These are phyloP conservation scores for Vanderwaltozyma verrucispora DNA, from an alignment of 805 yeast genomes.

Conservation along the genomic window DNA sequence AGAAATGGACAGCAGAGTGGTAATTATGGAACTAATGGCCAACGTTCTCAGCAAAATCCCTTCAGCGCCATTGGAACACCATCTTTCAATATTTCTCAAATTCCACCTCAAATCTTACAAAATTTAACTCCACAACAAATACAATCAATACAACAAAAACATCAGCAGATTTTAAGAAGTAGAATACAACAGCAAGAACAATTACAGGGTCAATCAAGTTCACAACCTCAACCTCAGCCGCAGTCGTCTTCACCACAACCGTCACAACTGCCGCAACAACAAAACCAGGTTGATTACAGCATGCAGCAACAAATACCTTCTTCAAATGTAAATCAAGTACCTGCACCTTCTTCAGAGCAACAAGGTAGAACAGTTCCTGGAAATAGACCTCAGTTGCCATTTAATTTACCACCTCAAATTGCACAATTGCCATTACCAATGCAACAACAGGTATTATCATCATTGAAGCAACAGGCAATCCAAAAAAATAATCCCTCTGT, in stretches of 20 bases:
- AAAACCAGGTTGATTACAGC: background rate
- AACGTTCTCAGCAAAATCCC: conserved; percentile 3
- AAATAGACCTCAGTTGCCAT: conserved; percentile 1
- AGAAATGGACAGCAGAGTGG: background rate
- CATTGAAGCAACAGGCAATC: conserved; percentile 26
- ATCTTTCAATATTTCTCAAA: conserved; percentile 24
- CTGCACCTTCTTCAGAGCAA: conserved; percentile 1
- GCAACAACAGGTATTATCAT: conserved; percentile 24
- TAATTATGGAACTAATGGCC: background rate
- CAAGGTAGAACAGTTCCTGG: too few relatives aligned
- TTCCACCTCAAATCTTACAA: conserved; percentile 26
- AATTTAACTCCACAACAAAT: conserved; percentile 24
- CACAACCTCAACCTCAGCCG: conserved; percentile 5
- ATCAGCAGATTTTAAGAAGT: conserved; percentile 23
- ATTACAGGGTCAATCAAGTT: conserved; percentile 5
- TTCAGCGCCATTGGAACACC: conserved; percentile 28
- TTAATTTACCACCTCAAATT: conserved; percentile 27
- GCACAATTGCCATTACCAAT: conserved; percentile 26
- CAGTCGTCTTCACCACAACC: conserved; percentile 1
- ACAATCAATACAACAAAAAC: conserved; percentile 27
- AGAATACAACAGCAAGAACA: conserved; percentile 23
- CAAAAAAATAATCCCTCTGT: conserved; percentile 25
- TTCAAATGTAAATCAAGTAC: conserved; percentile 3
- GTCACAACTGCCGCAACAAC: conserved; percentile 4
- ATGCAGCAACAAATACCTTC: conserved; percentile 5